Evolutionary conservation across 2,329 filamentous ascomycete genomes (phyloP), one percentile per base, ranked within the genome.

Genomic region (Epichloe coenophiala): DNA sequence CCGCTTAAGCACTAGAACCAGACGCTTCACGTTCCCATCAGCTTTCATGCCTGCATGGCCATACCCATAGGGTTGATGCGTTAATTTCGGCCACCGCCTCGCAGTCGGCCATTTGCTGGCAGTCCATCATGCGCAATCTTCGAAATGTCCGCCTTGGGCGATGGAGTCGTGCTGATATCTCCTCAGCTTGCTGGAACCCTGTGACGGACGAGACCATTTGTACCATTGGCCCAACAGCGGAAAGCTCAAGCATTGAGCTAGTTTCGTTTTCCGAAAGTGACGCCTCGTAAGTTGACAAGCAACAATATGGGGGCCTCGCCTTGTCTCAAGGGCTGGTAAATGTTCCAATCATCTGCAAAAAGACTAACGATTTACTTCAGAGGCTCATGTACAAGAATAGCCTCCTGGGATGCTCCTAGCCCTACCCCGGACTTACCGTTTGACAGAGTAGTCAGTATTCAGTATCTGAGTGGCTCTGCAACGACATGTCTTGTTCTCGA

Each of bases 391-490:
- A 59, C 54, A 17, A 54, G 57, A 45, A 81, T 97, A 59, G 84
- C 89, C 51, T 86, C 85, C 39, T 98, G 93, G 93, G 87, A 95
- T 70, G 86, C 88, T 17, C 84, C 83, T 50, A 88, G 83, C 61
- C 86, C 88, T 49, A 79, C 81, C 53, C 87, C 88, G 53, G 82
- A 89, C 60, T 70, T 95, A 56, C 65, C 73, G 48, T 80, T 81
- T 60, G 93, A 98, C 68, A 76, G 76, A 56, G 76, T 97, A 53
- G 68, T 95, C 50, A 82, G 76, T 61, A 70, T 96, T 51, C 89
- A 96, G 65, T 84, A 93, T 69, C 91, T 96, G 63, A 79, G 83
- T 41, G 91, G 95, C 63, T 85, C 78, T 27, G 71, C 80, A 49
- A 86, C 82, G 48, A 82, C 84, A 63, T 94, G 88, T 64, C 71